phyloP scores from a whole-genome alignment of 306 rosid species.

The Cucurbita maxima region DNA sequence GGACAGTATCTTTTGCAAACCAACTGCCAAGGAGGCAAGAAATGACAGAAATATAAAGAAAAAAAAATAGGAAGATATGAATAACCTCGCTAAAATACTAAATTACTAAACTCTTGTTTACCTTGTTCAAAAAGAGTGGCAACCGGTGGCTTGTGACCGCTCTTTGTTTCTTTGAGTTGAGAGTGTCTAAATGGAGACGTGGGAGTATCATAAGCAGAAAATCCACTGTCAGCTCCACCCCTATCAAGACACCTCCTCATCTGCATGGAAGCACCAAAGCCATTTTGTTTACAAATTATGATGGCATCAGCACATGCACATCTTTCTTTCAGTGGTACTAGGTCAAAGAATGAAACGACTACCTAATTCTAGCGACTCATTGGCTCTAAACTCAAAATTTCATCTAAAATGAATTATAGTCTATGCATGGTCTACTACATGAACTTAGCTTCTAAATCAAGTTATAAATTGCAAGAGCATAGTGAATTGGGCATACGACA shows the following conservation, averaged over 20 bases:
- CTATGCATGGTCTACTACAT: neutral
- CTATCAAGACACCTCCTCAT: constrained; percentile 68
- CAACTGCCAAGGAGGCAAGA: constrained; percentile 42
- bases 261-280: constrained; percentile 24
- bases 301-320: neutral
- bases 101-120: constrained; percentile 12
- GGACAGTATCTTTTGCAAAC: constrained; percentile 76
- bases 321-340: neutral
- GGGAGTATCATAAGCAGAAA: constrained; percentile 47
- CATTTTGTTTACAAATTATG: neutral
- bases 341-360: neutral
- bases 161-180: constrained; percentile 40
- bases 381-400: neutral
- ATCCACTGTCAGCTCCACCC: constrained; percentile 40
- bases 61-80: constrained; percentile 8
- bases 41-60: constrained; percentile 8
- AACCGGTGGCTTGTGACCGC: constrained; percentile 54
- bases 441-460: neutral
- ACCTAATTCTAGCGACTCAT: neutral
- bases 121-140: constrained; percentile 88
- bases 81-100: constrained; percentile 1
- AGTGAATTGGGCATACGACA: neutral
- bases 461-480: neutral
- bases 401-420: neutral
- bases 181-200: constrained; percentile 46